Conservation (phyloP, 345 rosid genomes). For the Linum trigynum region DNA sequence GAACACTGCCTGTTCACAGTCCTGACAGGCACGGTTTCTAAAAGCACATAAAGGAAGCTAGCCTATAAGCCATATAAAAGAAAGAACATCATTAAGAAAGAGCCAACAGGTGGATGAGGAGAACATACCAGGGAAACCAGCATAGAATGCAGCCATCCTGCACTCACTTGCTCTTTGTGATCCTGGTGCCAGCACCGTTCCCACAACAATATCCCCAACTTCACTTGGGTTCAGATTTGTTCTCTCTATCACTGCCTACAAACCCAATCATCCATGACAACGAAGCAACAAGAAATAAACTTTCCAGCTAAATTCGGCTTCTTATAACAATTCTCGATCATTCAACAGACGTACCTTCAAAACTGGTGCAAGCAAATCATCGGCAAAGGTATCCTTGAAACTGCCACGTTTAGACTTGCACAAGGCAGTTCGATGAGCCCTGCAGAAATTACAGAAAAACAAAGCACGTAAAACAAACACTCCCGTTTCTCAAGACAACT, state of each 20-base stretch:
- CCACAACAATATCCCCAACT: slow-evolving; percentile 88
- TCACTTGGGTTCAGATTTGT: slow-evolving; percentile 69
- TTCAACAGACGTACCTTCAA: slow-evolving; percentile 44
- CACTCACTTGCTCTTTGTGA: slow-evolving; percentile 77
- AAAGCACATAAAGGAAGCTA: not conserved
- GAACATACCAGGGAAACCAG: slow-evolving; percentile 75
- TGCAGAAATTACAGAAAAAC: slow-evolving; percentile 13
- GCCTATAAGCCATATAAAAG: slow-evolving; percentile 4
- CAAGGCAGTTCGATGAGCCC: slow-evolving; percentile 85
- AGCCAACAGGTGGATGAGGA: not conserved
- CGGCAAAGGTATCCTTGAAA: slow-evolving; percentile 83
- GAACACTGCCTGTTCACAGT: slow-evolving; percentile 95
- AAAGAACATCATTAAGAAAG: not conserved
- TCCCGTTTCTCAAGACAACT: not conserved
- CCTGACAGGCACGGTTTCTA: slow-evolving; percentile 75
- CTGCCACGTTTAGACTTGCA: slow-evolving; percentile 88
- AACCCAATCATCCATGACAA: not conserved
- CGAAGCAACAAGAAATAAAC: not conserved
- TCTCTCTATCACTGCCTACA: slow-evolving; percentile 65
- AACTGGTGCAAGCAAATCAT: slow-evolving; percentile 74
- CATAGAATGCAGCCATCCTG: slow-evolving; percentile 87
- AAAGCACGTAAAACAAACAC: not conserved
- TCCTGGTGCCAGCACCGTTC: slow-evolving; percentile 84
- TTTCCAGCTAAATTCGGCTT: no score
- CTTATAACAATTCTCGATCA: not conserved